Base-by-base conservation (phyloP, 495 filamentous ascomycete genomes). In the Neurospora intermedia region DNA sequence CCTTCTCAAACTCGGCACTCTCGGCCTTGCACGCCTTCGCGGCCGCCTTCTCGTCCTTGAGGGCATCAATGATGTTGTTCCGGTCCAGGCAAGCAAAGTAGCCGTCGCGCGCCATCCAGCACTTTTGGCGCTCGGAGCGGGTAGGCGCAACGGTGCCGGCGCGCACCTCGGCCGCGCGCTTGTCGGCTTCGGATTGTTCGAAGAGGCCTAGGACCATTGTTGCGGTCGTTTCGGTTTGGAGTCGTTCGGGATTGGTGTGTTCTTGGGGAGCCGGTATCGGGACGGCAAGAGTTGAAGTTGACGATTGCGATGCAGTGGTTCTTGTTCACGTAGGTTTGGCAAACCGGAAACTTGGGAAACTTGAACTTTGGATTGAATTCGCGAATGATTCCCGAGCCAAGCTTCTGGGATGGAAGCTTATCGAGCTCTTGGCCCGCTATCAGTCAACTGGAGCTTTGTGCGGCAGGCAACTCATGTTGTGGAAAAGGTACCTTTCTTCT, bases 11-110 rank as follows among this genome's bases (percentile, higher is more conserved):
- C 72, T 82, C 86, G 69, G 78, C 83, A 69, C 88, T 82, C 80
- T 94, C 90, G 71, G 79, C 83, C 72, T 84, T 88, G 82, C 96
- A 99, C 69, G 87, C 86, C 76, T 88, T 84, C 71, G 87, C 84
- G 38, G 89, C 90, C 46, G 84, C 84, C 66, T 88, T 89, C 11
- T 83, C 87, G 48, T 93, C 88, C 78, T 91, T 92, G 72, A 97
- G 84, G n/a, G 90, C 86, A 77, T 99, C 95, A 27, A 97, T 75
- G 75, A 99, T 97, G 73, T 88, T 85, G 82, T 93, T 85, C 70
- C 85, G 83, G 77, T 97, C 94, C 9, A 99, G 84, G 76, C 96
- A 99, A 38, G 83, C 81, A 81, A 96, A 98, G 84, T 94, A 99
- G 43, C 77, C 78, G 80, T 99, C 96, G 39, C 96, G 88, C 18